Evolutionary conservation across 2,329 filamentous ascomycete genomes (phyloP).

Genomic region (Monosporascus sp.): DNA sequence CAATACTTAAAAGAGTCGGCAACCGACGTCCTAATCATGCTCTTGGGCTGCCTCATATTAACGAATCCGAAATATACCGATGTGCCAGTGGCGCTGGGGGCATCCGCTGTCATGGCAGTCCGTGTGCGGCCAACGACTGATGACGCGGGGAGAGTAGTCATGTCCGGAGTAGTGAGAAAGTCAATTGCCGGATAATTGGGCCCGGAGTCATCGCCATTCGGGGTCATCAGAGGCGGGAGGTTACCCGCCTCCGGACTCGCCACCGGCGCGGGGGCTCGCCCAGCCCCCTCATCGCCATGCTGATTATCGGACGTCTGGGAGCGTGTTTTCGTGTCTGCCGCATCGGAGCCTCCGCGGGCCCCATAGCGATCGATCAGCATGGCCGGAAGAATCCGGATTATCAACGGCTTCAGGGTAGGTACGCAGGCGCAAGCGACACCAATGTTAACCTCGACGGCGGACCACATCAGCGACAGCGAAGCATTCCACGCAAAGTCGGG

Average conservation of each 20-base stretch:
- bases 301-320: constrained; percentile 13
- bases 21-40: constrained; percentile 59
- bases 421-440: constrained; percentile 88
- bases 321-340: constrained; percentile 18
- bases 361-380: constrained; percentile 50
- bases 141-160: constrained; percentile 9
- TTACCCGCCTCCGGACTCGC: constrained; percentile 5
- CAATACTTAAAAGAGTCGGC: constrained; percentile 67
- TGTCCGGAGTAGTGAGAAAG: constrained; percentile 40
- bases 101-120: constrained; percentile 28
- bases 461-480: constrained; percentile 88
- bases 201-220: constrained; percentile 15
- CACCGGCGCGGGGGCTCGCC: constrained; percentile 4
- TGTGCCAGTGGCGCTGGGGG: constrained; percentile 25
- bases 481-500: constrained; percentile 65
- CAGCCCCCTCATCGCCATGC: constrained; percentile 17
- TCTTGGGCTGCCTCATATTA: constrained; percentile 63
- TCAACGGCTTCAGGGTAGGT: constrained; percentile 84
- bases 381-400: constrained; percentile 56
- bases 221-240: constrained; percentile 8
- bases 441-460: constrained; percentile 82
- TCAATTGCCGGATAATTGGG: constrained; percentile 34
- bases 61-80: constrained; percentile 71
- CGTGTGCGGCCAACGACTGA: constrained; percentile 17
- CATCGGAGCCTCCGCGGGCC: constrained; percentile 28